Base-by-base conservation (phyloP, 1,284 basidiomycete genomes). In the Megacollybia platyphylla region DNA sequence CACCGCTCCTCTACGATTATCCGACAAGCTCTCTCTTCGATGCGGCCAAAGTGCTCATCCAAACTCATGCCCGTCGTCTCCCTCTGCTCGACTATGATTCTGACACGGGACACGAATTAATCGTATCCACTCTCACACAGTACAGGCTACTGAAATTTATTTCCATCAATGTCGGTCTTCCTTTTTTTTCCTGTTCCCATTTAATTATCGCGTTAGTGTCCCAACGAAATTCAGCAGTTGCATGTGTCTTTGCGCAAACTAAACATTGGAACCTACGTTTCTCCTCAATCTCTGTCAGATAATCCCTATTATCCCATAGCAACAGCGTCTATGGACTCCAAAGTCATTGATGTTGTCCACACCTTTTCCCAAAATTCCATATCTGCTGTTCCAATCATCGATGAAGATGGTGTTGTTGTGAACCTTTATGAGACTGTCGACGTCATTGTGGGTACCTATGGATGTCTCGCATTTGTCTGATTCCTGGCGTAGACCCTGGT, bases 401-500 rank as follows among this genome's bases (percentile, higher is more conserved):
- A 97, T 55, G 81, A 88, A 45, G 76, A 92, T 3, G 96, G 94
- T 7, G 77, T 93, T 44, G 96, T 98, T 28, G 78, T 98, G 45
- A 94, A 99, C 59, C 63, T 99, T 36, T 99, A 98, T 60, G 96
- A 99, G 63, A 97, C 94, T 1, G 96, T 99, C 15, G 96, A 99
- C 65, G 94, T 98, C 40, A 96, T 98, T 50, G 91, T 94, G 61
- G 59, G 88, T 76, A 13, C 17, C 39, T 44, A 40, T 34, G 20
- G 31, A 31, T 38, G 41, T 3, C 30, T 50, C 44, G 6, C 31
- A 47, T 46, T 28, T 32, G 40, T 49, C 42, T 26, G 9, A 52
- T 44, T 4, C 34, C 26, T 32, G 39, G 43, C 39, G n/a, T 52
- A 94, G 91, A 93, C 90, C 3, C 77, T 97, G 18, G 90, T 98